Evolutionary conservation across 768 basidiomycete genomes (phyloP), one percentile per base, ranked within the genome.

Genomic region (Sistotremastrum niveocremeum): DNA sequence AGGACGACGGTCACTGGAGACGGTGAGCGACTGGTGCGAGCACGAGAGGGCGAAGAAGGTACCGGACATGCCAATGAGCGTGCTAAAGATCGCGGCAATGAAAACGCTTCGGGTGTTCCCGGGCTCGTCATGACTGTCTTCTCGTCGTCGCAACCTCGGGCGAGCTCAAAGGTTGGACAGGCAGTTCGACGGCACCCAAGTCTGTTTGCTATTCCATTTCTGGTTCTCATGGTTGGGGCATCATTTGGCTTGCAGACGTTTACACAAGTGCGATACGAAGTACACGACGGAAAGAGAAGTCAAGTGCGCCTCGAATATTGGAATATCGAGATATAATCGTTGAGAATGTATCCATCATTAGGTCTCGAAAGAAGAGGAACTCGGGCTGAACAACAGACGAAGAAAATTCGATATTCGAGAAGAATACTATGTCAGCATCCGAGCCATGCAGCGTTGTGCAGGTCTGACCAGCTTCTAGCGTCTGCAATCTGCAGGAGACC

Each of bases 341-440:
- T 39, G 20, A 20, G 20, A 20, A 20, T 20, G 20, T 20, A 20
- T 20, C 33, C 34, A 28, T 34, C 29, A 37, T 44, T 30, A 79
- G 88, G 62, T 95, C 34, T 73, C 77, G 36, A 79, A 78, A 51
- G 81, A 90, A 58, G 77, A 91, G 53, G 82, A 86, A 51, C 68
- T 93, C 20, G 73, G 77, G 7, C 66, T 91, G 54, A 71, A 80
- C 51, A 75, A 71, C 57, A 66, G 66, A 46, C 71, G 81, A 63
- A 83, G 81, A 65, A 84, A 78, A 66, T 80, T 95, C 48, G 93
- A 98, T 62, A 84, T 95, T 11, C 69, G 88, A 45, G 94, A 97
- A 60, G 93, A 95, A 58, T 99, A 98, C 62, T 97, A 82, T 58
- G 93, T 95, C 64, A 64, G 89, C 79, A 3, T 29, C n/a, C 3